phyloP scores from a whole-genome alignment of 306 rosid genomes.

The Citrullus mucosospermus region DNA sequence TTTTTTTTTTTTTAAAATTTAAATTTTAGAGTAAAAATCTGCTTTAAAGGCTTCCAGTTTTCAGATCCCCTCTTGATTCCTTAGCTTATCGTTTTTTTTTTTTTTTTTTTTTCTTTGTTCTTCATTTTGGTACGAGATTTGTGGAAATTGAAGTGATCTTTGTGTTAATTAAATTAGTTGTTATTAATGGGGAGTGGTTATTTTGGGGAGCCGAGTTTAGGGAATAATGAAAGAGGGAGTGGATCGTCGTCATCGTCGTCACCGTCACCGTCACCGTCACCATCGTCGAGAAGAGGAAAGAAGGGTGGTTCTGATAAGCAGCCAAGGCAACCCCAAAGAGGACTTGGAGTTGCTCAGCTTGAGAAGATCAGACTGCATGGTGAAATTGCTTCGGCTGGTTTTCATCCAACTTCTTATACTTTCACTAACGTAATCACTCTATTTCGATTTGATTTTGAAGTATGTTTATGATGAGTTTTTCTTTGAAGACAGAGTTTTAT shows the following conservation, averaged over 20 bases:
- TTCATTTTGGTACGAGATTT: not conserved
- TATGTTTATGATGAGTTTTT: not conserved
- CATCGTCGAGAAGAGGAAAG: constrained; percentile 60
- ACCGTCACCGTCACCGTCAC: not conserved
- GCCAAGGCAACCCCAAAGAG: constrained; percentile 98
- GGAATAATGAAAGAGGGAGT: constrained; percentile 25
- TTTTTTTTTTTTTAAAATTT: not conserved
- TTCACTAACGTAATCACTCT: constrained; percentile 32
- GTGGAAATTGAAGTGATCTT: not conserved
- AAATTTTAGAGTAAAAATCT: not conserved
- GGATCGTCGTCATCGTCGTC: constrained; percentile 35
- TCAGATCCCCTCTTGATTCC: not conserved
- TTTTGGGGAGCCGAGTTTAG: constrained; percentile 74
- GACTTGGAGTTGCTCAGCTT: constrained; percentile 94
- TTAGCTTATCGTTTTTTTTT: not conserved
- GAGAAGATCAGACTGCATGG: constrained; percentile 98
- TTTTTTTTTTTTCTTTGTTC: not conserved
- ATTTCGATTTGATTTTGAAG: not conserved
- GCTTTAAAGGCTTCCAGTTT: not conserved
- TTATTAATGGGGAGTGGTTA: constrained; percentile 49
- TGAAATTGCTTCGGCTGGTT: constrained; percentile 34
- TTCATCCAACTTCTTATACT: constrained; percentile 32
- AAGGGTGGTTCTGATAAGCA: constrained; percentile 76
- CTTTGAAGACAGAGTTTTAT: not conserved
- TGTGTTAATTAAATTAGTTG: not conserved